These are phyloP conservation scores for Camellia lanceoleosa DNA, from an alignment of 148 eudicot species.

Conservation along the genomic window DNA sequence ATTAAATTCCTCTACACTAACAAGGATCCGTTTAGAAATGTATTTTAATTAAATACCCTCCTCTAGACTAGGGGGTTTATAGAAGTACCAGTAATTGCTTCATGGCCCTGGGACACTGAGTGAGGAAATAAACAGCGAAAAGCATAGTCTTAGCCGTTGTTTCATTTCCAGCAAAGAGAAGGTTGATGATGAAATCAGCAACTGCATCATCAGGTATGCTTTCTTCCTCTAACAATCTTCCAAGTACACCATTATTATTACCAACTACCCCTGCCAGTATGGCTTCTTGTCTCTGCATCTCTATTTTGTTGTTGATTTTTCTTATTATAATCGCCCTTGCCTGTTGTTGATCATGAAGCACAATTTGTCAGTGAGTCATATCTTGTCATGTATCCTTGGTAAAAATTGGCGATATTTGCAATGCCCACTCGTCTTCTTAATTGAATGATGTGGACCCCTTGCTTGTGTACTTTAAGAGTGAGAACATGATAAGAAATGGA, in stretches of 20 bases:
- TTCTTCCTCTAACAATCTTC: conserved; percentile 47
- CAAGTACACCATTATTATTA: conserved; percentile 30
- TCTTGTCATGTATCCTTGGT: no score
- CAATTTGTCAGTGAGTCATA: background rate
- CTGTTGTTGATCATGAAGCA: conserved; percentile 20
- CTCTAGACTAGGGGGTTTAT: background rate
- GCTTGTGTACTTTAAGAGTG: no score
- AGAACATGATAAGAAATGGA: no score
- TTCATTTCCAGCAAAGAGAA: conserved; percentile 59
- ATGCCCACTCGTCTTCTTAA: no score
- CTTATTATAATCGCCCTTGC: conserved; percentile 46
- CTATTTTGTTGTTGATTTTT: conserved; percentile 38
- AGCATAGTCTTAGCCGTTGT: conserved; percentile 61
- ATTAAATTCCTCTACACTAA: no score
- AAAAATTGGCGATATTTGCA: no score
- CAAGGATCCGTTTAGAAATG: no score
- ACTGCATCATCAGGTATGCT: conserved; percentile 40
- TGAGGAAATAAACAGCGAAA: conserved; percentile 53
- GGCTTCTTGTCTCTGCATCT: conserved; percentile 20
- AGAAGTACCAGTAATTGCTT: conserved; percentile 39
- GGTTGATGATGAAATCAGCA: conserved; percentile 52
- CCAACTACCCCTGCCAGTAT: background rate
- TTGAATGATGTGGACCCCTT: no score
- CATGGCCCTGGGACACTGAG: conserved; percentile 41
- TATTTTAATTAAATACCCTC: no score